Evolutionary conservation across 2,329 filamentous ascomycete genomes (phyloP).

Genomic region (Amylocarpus encephaloides): DNA sequence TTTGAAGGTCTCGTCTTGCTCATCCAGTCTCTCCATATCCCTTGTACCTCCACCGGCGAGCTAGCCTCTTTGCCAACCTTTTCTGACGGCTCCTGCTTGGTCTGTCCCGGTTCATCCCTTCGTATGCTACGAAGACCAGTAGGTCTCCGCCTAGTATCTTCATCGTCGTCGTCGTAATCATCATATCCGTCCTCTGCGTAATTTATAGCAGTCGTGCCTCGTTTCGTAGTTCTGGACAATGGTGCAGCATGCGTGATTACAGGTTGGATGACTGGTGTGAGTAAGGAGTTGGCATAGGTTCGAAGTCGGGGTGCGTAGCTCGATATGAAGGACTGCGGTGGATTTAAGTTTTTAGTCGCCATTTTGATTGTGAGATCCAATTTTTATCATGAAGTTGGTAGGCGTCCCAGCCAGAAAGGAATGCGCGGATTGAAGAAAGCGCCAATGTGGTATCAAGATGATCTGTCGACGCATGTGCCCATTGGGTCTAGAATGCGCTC

Average conservation of each 20-base stretch:
- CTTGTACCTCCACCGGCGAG: constrained; percentile 75
- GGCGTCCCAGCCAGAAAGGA: constrained; percentile 1
- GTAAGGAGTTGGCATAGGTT: constrained; percentile 83
- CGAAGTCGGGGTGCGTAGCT: constrained; percentile 88
- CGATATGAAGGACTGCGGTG: constrained; percentile 82
- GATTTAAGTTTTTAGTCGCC: constrained; percentile 33
- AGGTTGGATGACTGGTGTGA: constrained; percentile 74
- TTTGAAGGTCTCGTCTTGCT: constrained; percentile 56
- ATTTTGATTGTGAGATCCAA: constrained; percentile 23
- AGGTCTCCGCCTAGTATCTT: constrained; percentile 61
- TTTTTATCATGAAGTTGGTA: constrained; percentile 14
- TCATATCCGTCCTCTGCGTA: constrained; percentile 96
- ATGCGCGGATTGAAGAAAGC: constrained; percentile 12
- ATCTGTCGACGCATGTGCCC: neutral
- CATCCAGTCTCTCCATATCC: constrained; percentile 96
- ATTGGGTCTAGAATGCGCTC: neutral
- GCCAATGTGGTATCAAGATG: neutral
- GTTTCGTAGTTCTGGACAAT: constrained; percentile 82
- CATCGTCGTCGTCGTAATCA: constrained; percentile 71
- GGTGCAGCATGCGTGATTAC: constrained; percentile 59
- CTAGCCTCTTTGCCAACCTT: constrained; percentile 78
- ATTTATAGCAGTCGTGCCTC: constrained; percentile 93
- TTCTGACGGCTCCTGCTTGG: constrained; percentile 60
- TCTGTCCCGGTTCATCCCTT: constrained; percentile 63
- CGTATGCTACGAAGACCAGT: constrained; percentile 79